Base-by-base conservation (phyloP, 148 eudicot genomes). In the Nyssa sinensis region DNA sequence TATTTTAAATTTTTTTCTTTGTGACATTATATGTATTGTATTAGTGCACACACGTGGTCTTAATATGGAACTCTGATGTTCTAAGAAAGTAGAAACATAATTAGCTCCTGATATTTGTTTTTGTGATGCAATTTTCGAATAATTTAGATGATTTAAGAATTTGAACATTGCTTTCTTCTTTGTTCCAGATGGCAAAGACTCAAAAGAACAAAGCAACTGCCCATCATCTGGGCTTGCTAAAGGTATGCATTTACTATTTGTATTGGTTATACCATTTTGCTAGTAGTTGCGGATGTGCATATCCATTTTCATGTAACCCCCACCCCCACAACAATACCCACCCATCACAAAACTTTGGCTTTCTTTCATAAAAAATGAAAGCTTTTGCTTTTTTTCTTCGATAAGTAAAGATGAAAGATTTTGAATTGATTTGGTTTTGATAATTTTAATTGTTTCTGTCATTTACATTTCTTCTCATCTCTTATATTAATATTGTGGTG, bases 121-220 rank as follows among this genome's bases (percentile, higher is more conserved):
- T n/a, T n/a, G n/a, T n/a, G n/a, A n/a, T n/a, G 23, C 27, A 39
- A 28, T 55, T 63, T 39, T n/a, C n/a, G n/a, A n/a, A n/a, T 49
- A 32, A 7, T 35, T 27, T 69, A 30, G 19, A 39, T 33, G 62
- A 8, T 39, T 23, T 7, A n/a, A 35, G 33, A 44, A 63, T 51
- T 14, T 47, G 1, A 58, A 66, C 62, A 1, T 64, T 64, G 57
- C 37, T 44, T 23, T 58, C 37, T 23, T 78, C 31, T 72, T 67
- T 76, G 39, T 64, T 75, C 70, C 85, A 95, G 99, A 95, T 95
- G 99, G 97, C 99, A 64, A 89, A 80, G 83, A 95, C 99, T 32
- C 99, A 95, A 81, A 95, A 95, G 86, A 95, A 95, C 78, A 95
- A 95, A 84, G 99, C 99, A 58, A 95, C 99, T 67, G 99, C 99